Evolutionary conservation across 345 rosid species (phyloP), one percentile per base, ranked within the genome.

Genomic region (Hibiscus mutabilis): DNA sequence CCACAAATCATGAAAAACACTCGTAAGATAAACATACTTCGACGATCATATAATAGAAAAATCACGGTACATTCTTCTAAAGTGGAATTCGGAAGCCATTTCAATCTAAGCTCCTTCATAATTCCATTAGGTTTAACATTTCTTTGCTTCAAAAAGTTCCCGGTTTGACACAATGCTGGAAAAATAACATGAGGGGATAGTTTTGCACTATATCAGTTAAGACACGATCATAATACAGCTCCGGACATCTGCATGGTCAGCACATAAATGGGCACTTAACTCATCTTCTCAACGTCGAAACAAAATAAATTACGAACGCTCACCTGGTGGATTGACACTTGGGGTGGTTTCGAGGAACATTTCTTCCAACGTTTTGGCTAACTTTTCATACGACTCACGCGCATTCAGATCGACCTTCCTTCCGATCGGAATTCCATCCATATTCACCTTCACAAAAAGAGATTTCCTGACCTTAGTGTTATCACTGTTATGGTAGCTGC

Each of bases 371-470:
- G 91, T 79, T 63, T 75, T 79, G 12, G 91, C 93, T 77, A 95
- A 83, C 15, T 86, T 75, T 78, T 83, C 85, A 71, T 95, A 95
- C 79, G 88, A 84, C 60, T 87, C 77, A 74, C 82, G 96, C 64
- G 88, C 80, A 81, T 72, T 84, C 58, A 92, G 84, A 81, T 92
- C 91, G 47, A 95, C 78, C 82, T 95, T 95, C 78, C 99, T 87
- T 73, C 99, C 98, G 10, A 95, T 95, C 1, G 86, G 86, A 82
- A 79, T 85, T n/a, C 99, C 97, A 82, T 92, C 97, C 99, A 95
- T 87, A 67, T 88, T 90, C 76, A 95, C 97, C 79, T 95, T 95
- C 77, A 95, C 97, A 78, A 83, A 92, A 60, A 75, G 82, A 15
- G 90, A 87, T 73, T 49, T 80, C 78, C 82, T 77, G 49, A 68